Evolutionary conservation across 768 basidiomycete genomes (phyloP).

Genomic region (Calocera viscosa): DNA sequence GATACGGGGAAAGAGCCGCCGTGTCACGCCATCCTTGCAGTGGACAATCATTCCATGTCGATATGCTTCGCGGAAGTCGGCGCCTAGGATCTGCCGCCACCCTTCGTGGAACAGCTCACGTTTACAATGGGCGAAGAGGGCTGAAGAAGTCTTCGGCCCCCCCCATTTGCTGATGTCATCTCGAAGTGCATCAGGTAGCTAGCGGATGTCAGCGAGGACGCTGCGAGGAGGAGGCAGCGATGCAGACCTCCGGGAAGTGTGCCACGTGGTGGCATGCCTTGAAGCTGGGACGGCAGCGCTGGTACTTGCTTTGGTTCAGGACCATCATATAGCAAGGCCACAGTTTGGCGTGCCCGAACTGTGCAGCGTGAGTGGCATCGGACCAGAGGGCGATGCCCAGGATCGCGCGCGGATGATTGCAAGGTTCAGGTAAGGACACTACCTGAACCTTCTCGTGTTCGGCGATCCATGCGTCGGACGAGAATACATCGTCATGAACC

Average conservation of each 20-base stretch:
- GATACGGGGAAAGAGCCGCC: conserved; percentile 23
- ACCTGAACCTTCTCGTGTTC: neutral
- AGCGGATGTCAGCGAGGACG: too few species aligned
- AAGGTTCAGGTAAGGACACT: neutral
- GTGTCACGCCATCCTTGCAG: conserved; percentile 22
- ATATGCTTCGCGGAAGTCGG: conserved; percentile 21
- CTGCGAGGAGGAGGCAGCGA: too few species aligned
- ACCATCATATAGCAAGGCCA: conserved; percentile 14
- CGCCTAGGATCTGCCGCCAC: conserved; percentile 22
- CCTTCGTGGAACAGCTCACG: conserved; percentile 27
- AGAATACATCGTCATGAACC: neutral
- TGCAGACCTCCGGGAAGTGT: conserved; percentile 16
- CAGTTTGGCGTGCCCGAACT: conserved; percentile 12
- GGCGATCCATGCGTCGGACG: neutral
- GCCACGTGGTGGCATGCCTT: conserved; percentile 10
- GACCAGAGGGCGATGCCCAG: neutral
- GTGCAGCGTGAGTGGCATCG: conserved; percentile 13
- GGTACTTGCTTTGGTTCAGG: conserved; percentile 12
- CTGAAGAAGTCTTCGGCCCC: neutral
- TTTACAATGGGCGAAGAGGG: conserved; percentile 25
- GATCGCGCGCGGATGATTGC: neutral
- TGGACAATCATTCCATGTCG: conserved; percentile 22
- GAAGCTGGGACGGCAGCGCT: neutral
- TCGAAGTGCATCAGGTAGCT: too few species aligned
- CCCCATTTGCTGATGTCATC: conserved; percentile 16